Conservation (phyloP, 306 rosid species). For the Cicer judaicum region DNA sequence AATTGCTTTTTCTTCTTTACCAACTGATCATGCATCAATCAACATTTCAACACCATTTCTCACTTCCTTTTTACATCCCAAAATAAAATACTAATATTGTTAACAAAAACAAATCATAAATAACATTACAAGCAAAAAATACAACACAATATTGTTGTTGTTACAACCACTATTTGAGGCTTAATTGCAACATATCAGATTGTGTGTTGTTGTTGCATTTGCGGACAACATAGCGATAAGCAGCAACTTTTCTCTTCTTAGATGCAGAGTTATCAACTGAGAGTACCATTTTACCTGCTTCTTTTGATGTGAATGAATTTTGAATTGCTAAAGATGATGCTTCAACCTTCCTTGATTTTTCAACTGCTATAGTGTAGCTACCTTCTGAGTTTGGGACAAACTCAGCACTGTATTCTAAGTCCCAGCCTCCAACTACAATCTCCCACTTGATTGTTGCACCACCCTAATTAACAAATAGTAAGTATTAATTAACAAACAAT, state of each 20-base stretch:
- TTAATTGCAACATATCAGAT: slow-evolving; percentile 27
- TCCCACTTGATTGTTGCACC: slow-evolving; percentile 93
- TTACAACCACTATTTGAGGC: background rate
- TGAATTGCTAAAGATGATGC: slow-evolving; percentile 78
- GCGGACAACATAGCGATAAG: slow-evolving; percentile 79
- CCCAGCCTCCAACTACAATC: slow-evolving; percentile 98
- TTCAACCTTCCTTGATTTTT: slow-evolving; percentile 67
- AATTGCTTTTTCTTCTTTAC: background rate
- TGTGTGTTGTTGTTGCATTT: slow-evolving; percentile 50
- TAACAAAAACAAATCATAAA: background rate
- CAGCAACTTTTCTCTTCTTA: slow-evolving; percentile 81
- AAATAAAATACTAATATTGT: background rate
- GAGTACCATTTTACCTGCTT: slow-evolving; percentile 77
- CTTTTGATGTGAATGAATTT: slow-evolving; percentile 76
- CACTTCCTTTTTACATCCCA: background rate
- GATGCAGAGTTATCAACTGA: slow-evolving; percentile 89
- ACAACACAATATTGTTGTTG: background rate
- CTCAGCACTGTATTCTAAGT: slow-evolving; percentile 90
- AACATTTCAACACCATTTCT: background rate
- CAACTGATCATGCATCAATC: background rate
- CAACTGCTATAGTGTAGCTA: slow-evolving; percentile 83
- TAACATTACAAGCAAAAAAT: background rate
- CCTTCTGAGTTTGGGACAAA: slow-evolving; percentile 73
- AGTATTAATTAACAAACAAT: background rate
- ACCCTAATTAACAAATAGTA: slow-evolving; percentile 50